These are phyloP conservation scores for Penicillium brevicompactum DNA, from an alignment of 2,329 filamentous ascomycete genomes.

Conservation along the genomic window DNA sequence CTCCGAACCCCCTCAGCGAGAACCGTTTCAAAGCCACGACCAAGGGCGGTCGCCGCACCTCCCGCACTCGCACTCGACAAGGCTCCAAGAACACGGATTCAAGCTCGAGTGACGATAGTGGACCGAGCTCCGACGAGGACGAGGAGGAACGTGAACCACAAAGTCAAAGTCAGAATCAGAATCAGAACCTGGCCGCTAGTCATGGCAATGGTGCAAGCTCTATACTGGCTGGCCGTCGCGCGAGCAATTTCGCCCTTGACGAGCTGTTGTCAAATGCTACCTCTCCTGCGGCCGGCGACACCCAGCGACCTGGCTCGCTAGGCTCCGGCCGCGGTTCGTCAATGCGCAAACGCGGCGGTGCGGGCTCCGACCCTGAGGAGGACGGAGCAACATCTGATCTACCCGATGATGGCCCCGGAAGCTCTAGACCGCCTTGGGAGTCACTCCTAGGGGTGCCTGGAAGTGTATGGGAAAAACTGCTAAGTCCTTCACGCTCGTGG, in stretches of 20 bases:
- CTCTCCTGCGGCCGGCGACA: constrained; percentile 31
- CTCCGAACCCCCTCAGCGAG: constrained; percentile 56
- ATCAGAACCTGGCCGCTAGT: not conserved
- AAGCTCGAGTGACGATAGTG: constrained; percentile 41
- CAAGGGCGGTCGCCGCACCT: constrained; percentile 35
- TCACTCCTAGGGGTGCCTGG: constrained; percentile 72
- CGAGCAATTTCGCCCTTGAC: constrained; percentile 39
- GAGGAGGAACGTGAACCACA: constrained; percentile 33
- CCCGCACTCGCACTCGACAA: constrained; percentile 34
- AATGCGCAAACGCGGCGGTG: constrained; percentile 30
- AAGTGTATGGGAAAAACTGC: constrained; percentile 76
- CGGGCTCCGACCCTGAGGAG: constrained; percentile 37
- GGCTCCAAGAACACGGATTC: constrained; percentile 40
- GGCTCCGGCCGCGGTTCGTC: constrained; percentile 33
- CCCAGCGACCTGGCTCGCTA: constrained; percentile 36
- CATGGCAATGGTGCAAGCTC: constrained; percentile 26
- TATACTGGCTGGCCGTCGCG: constrained; percentile 26
- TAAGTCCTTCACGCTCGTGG: constrained; percentile 74
- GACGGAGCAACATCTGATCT: constrained; percentile 33
- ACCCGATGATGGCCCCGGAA: constrained; percentile 28
- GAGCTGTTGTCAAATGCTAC: constrained; percentile 29
- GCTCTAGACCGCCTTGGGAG: constrained; percentile 48
- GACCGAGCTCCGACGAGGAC: constrained; percentile 44
- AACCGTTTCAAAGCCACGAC: constrained; percentile 38
- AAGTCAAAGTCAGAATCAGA: constrained; percentile 18